phyloP scores from a whole-genome alignment of 2,329 filamentous ascomycete genomes.

The Didymella exigua region DNA sequence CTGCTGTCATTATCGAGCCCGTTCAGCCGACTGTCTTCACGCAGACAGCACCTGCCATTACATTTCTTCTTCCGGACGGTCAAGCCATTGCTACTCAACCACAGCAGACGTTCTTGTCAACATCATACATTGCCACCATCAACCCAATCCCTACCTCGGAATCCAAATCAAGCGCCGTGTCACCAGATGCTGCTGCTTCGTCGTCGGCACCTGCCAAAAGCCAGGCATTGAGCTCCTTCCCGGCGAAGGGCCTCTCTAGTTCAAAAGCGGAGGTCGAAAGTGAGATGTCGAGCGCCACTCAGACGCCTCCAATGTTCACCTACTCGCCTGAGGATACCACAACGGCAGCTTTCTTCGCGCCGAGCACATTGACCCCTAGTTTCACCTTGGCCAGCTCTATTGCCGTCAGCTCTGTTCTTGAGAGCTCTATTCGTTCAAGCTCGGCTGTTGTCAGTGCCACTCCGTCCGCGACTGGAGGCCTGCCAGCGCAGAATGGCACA shows the following conservation, averaged over 20 bases:
- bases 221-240: background rate
- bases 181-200: slow-evolving; percentile 4
- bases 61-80: slow-evolving; percentile 40
- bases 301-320: slow-evolving; percentile 29
- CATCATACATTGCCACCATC: slow-evolving; percentile 37
- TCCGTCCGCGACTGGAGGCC: slow-evolving; percentile 10
- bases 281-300: slow-evolving; percentile 19
- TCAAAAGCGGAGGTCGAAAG: slow-evolving; percentile 24
- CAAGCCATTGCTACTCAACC: slow-evolving; percentile 40
- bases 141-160: slow-evolving; percentile 22
- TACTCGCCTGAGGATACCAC: slow-evolving; percentile 32
- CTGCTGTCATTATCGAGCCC: slow-evolving; percentile 43
- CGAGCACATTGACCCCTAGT: slow-evolving; percentile 9
- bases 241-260: slow-evolving; percentile 18
- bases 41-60: slow-evolving; percentile 36
- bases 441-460: background rate
- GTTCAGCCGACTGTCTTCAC: slow-evolving; percentile 39
- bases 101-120: slow-evolving; percentile 37
- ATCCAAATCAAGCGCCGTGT: slow-evolving; percentile 18
- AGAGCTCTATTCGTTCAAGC: background rate
- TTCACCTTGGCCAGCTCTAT: background rate
- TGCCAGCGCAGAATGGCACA: slow-evolving; percentile 19
- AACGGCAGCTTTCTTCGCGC: slow-evolving; percentile 10
- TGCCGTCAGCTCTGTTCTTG: background rate
- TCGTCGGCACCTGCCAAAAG: slow-evolving; percentile 18